phyloP scores from a whole-genome alignment of 305 asterid genomes.

The Solanum hybrid region DNA sequence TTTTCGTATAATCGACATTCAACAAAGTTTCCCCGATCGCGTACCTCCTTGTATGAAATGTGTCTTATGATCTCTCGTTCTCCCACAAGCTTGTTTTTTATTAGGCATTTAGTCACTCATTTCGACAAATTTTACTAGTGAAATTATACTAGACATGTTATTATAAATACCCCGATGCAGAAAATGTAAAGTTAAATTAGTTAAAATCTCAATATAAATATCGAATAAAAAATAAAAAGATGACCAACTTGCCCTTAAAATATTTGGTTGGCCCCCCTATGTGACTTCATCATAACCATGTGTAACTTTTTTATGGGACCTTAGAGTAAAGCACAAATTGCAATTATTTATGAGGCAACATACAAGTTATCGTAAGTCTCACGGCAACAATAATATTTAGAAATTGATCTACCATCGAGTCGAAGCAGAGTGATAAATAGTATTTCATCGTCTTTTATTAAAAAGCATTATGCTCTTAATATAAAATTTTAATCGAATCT shows the following conservation, averaged over 20 bases:
- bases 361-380: neutral
- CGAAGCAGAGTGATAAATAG: neutral
- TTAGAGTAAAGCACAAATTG: neutral
- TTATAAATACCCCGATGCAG: neutral
- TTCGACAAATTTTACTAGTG: neutral
- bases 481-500: rapidly evolving
- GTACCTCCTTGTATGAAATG: too few relatives aligned
- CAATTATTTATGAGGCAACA: neutral
- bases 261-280: neutral
- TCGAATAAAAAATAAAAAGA: neutral
- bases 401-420: neutral
- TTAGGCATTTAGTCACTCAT: neutral
- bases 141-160: neutral
- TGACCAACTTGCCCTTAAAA: neutral
- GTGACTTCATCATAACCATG: neutral
- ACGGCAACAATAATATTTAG: neutral
- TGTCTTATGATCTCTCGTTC: neutral
- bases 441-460: neutral
- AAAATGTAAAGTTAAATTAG: neutral
- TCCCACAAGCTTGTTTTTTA: neutral
- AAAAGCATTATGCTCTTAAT: rapidly evolving
- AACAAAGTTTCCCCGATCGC: too few relatives aligned
- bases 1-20: neutral
- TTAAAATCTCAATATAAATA: neutral
- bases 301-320: neutral